A percentile compares a stretch with the other conserved stretches of the same genome.
These are phyloP conservation scores for Exobasidium rhododendri DNA, from an alignment of 1,284 basidiomycete genomes.

Conservation along the genomic window DNA sequence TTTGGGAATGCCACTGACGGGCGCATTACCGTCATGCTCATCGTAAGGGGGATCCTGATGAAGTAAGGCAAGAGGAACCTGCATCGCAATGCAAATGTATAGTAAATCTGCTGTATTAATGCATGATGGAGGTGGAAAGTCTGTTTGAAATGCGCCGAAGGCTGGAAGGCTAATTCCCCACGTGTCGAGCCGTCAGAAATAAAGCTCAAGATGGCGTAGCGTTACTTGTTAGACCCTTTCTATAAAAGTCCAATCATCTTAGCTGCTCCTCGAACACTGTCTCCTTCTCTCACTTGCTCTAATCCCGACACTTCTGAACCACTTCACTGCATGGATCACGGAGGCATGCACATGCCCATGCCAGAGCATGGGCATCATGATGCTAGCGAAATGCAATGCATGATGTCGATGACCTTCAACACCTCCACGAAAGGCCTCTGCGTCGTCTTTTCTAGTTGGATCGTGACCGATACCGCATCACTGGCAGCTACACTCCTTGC, in stretches of 20 bases:
- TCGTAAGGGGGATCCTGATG: slow-evolving; percentile 23
- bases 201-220: no score
- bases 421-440: background rate
- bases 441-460: slow-evolving; percentile 8
- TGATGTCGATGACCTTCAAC: slow-evolving; percentile 10
- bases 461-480: background rate
- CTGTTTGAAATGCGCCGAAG: no score
- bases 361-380: slow-evolving; percentile 7
- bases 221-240: no score
- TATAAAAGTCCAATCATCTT: no score
- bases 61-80: no score
- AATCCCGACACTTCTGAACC: background rate
- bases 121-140: no score
- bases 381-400: slow-evolving; percentile 1
- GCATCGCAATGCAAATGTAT: no score
- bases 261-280: no score
- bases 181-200: no score
- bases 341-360: slow-evolving; percentile 11
- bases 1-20: slow-evolving; percentile 33
- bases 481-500: background rate
- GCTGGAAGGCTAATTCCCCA: no score
- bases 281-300: no score
- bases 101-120: no score
- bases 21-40: slow-evolving; percentile 45
- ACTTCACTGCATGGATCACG: background rate